These are phyloP conservation scores for Microsporum canis DNA, from an alignment of 2,329 filamentous ascomycete genomes.

Conservation along the genomic window DNA sequence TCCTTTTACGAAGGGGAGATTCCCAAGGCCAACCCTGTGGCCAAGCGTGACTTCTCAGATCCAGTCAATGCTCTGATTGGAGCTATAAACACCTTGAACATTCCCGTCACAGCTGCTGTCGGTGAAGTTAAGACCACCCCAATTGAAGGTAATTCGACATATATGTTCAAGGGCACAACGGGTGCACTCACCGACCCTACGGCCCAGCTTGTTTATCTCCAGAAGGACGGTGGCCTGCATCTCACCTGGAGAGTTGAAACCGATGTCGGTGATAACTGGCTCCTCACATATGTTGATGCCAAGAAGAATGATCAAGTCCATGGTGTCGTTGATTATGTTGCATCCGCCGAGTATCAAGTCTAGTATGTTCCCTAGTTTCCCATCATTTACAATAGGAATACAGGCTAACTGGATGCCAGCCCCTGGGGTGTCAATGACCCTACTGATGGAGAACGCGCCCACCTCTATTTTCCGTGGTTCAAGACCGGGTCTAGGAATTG, in stretches of 20 bases:
- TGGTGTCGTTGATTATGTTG: conserved; percentile 10
- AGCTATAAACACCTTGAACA: conserved; percentile 4
- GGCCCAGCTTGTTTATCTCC: conserved; percentile 10
- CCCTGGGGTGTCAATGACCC: conserved; percentile 13
- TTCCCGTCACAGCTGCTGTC: conserved; percentile 6
- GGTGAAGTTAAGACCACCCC: conserved; percentile 6
- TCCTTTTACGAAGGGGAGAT: conserved; percentile 9
- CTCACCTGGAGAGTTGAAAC: conserved; percentile 13
- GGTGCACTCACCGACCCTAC: conserved; percentile 10
- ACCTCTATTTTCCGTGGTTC: conserved; percentile 8
- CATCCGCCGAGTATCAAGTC: conserved; percentile 9
- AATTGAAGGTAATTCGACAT: conserved; percentile 5
- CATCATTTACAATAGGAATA: neutral
- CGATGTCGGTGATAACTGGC: conserved; percentile 13
- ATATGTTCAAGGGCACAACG: conserved; percentile 11
- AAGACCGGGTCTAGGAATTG: conserved; percentile 6
- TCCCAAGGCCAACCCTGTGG: conserved; percentile 9
- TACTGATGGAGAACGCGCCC: conserved; percentile 8
- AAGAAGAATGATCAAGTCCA: conserved; percentile 10
- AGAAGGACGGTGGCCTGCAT: conserved; percentile 9
- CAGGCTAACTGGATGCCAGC: neutral
- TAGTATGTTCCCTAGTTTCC: conserved; percentile 7
- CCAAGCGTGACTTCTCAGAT: conserved; percentile 9
- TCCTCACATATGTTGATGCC: conserved; percentile 12
- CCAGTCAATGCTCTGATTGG: conserved; percentile 9